phyloP scores from a whole-genome alignment of 139 green algal species.

The Bryopsis sp. region DNA sequence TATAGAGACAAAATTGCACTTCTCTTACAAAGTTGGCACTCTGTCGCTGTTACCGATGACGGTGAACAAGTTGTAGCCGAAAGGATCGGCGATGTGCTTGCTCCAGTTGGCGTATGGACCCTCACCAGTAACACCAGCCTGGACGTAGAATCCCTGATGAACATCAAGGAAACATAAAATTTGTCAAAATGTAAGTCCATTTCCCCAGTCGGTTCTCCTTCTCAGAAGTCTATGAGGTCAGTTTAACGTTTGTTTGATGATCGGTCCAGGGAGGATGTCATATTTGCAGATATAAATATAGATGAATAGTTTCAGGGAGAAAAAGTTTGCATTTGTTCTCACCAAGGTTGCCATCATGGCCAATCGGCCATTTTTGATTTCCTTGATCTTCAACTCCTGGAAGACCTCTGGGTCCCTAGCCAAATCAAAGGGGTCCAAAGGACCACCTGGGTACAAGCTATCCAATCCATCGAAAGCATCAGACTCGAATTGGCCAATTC shows the following conservation, averaged over 20 bases:
- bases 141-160: constrained; percentile 62
- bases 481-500: constrained; percentile 86
- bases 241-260: no score
- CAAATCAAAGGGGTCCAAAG: constrained; percentile 94
- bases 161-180: not conserved
- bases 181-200: no score
- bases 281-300: no score
- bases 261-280: no score
- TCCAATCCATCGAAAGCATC: constrained; percentile 80
- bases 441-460: constrained; percentile 85
- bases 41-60: constrained; percentile 69
- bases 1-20: no score
- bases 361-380: constrained; percentile 96
- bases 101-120: constrained; percentile 92
- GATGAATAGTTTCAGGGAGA: no score
- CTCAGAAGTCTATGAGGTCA: no score
- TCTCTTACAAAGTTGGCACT: constrained; percentile 68
- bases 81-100: constrained; percentile 89
- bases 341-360: constrained; percentile 85
- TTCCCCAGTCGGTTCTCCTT: no score
- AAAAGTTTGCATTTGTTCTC: constrained; percentile 9
- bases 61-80: constrained; percentile 92
- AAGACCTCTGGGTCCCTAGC: constrained; percentile 86
- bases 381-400: constrained; percentile 91
- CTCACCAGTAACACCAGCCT: constrained; percentile 84